These are phyloP conservation scores for Rhodomyrtus psidioides DNA, from an alignment of 441 rosid genomes.

Conservation along the genomic window DNA sequence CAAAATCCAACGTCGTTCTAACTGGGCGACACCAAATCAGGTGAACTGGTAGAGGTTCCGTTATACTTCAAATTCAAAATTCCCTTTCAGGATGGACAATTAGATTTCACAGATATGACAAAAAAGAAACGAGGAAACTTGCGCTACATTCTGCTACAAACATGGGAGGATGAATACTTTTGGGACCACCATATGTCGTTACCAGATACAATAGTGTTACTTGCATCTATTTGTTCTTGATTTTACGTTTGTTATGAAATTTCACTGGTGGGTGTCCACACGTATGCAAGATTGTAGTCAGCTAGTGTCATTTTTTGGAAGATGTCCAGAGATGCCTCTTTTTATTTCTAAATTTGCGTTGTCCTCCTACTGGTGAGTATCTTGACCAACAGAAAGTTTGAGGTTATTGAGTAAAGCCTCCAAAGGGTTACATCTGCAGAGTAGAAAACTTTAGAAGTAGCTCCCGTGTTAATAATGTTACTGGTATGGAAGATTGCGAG, in stretches of 20 bases:
- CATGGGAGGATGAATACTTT: not conserved
- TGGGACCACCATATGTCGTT: not conserved
- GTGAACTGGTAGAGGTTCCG: not conserved
- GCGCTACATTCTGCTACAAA: not conserved
- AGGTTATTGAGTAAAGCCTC: not conserved
- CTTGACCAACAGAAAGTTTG: not conserved
- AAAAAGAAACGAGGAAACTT: not conserved
- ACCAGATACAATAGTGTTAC: not conserved
- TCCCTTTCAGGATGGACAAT: not conserved
- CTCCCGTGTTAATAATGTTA: not conserved
- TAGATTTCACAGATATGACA: not conserved
- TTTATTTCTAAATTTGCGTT: not conserved
- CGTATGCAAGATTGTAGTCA: not conserved
- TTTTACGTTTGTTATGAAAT: not conserved
- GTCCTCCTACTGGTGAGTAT: not conserved
- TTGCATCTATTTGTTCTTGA: not conserved
- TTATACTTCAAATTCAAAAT: not conserved
- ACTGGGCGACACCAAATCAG: not conserved
- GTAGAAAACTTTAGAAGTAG: not conserved
- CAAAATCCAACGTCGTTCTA: too few species aligned
- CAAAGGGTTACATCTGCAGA: not conserved
- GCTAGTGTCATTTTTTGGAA: not conserved
- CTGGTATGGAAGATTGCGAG: not conserved
- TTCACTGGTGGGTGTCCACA: not conserved
- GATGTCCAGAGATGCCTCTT: not conserved